Conservation (phyloP, 2,329 filamentous ascomycete species). For the Pestalotiopsis sp. region DNA sequence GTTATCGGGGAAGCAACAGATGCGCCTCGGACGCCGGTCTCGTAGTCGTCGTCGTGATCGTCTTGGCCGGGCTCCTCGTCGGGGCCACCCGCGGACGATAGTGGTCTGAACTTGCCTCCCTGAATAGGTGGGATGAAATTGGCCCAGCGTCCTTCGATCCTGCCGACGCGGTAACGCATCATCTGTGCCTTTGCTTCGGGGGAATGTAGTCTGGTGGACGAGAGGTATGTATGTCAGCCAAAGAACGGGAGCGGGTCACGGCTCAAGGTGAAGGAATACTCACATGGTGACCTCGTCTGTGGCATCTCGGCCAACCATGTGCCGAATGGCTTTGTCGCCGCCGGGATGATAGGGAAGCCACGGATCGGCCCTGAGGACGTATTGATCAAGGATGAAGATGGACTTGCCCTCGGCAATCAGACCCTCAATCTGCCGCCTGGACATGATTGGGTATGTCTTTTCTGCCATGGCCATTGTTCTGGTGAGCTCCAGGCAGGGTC, state of each 20-base stretch:
- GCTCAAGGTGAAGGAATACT: slow-evolving; percentile 34
- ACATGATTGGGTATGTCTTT: slow-evolving; percentile 50
- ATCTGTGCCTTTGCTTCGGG: slow-evolving; percentile 74
- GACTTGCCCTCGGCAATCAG: slow-evolving; percentile 81
- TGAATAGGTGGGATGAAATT: slow-evolving; percentile 94
- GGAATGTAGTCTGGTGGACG: slow-evolving; percentile 74
- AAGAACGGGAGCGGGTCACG: slow-evolving; percentile 14
- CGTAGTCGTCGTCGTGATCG: slow-evolving; percentile 29
- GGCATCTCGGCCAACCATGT: slow-evolving; percentile 92
- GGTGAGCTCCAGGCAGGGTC: background rate
- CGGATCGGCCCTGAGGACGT: slow-evolving; percentile 83
- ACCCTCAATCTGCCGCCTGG: slow-evolving; percentile 71
- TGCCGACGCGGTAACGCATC: slow-evolving; percentile 81
- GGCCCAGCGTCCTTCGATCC: slow-evolving; percentile 77
- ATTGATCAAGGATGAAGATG: slow-evolving; percentile 79
- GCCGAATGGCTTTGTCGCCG: slow-evolving; percentile 85
- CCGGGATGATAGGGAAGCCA: slow-evolving; percentile 93
- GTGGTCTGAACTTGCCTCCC: slow-evolving; percentile 73
- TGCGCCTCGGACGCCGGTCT: slow-evolving; percentile 23
- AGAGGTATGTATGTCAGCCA: slow-evolving; percentile 15
- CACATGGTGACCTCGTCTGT: slow-evolving; percentile 94
- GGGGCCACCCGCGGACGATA: slow-evolving; percentile 36
- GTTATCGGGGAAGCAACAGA: slow-evolving; percentile 28
- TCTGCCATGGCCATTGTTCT: slow-evolving; percentile 22
- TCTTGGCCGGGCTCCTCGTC: background rate